Conservation (phyloP, 164 flowering plant genomes). For the Cinnamomum chago region DNA sequence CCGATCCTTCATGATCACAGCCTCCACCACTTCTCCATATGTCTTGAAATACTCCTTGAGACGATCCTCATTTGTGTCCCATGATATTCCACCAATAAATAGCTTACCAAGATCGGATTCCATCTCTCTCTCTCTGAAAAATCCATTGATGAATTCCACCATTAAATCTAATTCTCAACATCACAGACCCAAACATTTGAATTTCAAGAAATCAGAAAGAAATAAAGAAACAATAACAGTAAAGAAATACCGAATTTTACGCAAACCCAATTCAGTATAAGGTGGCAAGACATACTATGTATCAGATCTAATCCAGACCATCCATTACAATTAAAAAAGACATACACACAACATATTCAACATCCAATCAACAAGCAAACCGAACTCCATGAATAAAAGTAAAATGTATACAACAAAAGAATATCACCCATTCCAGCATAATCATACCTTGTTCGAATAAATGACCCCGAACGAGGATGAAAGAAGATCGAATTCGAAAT, state of each 20-base stretch:
- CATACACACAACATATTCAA: not conserved
- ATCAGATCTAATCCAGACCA: constrained; percentile 5
- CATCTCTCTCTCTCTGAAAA: constrained; percentile 41
- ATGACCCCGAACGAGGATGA: constrained; percentile 4
- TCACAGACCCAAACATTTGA: not conserved
- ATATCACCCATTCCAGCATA: not conserved
- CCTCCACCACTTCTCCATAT: constrained; percentile 88
- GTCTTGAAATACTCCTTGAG: constrained; percentile 66
- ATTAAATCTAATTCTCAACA: constrained; percentile 4
- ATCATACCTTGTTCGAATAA: constrained; percentile 31
- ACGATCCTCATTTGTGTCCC: constrained; percentile 85
- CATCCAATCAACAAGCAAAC: constrained; percentile 1
- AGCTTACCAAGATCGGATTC: constrained; percentile 89
- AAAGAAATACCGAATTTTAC: too few relatives aligned
- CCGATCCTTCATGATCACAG: constrained; percentile 90
- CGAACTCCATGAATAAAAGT: constrained; percentile 9
- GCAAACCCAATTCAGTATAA: not conserved
- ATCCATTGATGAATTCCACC: constrained; percentile 4
- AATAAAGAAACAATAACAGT: too few relatives aligned
- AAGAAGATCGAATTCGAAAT: constrained; percentile 11
- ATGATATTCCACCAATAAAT: constrained; percentile 89
- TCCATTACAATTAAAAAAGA: not conserved
- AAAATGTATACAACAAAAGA: not conserved
- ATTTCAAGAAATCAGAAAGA: not conserved
- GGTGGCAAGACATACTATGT: not conserved